Evolutionary conservation across 108 stramenopile genomes (phyloP), one percentile per base, ranked within the genome.

Genomic region (Pseudonitzschia multiseries): DNA sequence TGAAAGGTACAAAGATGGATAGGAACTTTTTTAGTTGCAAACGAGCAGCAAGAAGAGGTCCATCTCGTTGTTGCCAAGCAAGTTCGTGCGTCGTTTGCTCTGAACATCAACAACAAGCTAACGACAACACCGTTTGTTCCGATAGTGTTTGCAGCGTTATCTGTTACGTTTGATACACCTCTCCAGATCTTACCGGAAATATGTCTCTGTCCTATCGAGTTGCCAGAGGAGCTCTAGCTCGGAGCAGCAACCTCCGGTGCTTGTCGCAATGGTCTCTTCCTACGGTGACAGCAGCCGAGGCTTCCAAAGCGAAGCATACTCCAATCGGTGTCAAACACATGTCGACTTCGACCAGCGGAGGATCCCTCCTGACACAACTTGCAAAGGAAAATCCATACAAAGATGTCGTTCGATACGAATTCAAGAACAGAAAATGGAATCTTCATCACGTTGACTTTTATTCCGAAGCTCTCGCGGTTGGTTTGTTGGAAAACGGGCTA

Each of bases 361-460:
- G 85, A 54, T 29, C 29, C 14, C 64, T 46, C 13, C 24, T 86
- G 27, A 63, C 59, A 54, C 48, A 72, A 64, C 70, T 93, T 82
- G 89, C 90, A 63, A 75, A 72, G 51, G 85, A 84, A 41, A 82
- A 85, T 78, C 89, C 89, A 24, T 86, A 92, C 82, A 79, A 86
- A 70, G 89, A 92, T 69, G 87, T 90, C 24, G 79, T 94, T 48
- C 87, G 93, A 31, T 94, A 92, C 77, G 88, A 94, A 75, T 88
- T 90, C 74, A 94, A 94, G 78, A 94, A 94, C 73, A 79, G 88
- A 63, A 92, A 89, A 74, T 92, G 87, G 87, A 90, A 83, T 26
- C 73, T 90, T 31, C 86, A 84, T 57, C 89, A 94, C 76, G 87
- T 92, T 12, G 80, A 94, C 66, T 85, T 82, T 67, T 84, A 84